Conservation (phyloP, 2,329 filamentous ascomycete species). For the Blastomyces percursus region DNA sequence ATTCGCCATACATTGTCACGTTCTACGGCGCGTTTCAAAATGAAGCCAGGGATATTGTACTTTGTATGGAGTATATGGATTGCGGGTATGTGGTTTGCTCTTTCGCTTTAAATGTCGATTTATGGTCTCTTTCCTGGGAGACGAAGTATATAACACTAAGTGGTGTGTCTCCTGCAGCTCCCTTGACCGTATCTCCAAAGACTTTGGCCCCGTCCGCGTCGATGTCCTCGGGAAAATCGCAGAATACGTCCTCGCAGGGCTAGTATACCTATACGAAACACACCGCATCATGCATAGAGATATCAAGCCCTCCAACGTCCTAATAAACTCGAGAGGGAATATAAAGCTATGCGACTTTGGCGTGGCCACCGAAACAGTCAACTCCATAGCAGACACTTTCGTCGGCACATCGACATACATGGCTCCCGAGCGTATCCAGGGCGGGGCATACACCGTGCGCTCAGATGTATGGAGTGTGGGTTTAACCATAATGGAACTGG, state of each 20-base stretch:
- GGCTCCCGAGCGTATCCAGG: conserved; percentile 96
- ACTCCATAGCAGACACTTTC: conserved; percentile 96
- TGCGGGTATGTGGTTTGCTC: conserved; percentile 60
- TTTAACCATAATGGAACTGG: conserved; percentile 88
- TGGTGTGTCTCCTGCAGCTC: conserved; percentile 46
- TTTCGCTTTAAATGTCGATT: too few species aligned
- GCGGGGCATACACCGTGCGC: conserved; percentile 93
- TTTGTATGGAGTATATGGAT: conserved; percentile 99
- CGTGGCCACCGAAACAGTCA: conserved; percentile 95
- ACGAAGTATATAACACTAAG: background rate
- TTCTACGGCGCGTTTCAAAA: conserved; percentile 98
- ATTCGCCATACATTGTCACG: conserved; percentile 91
- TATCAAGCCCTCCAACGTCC: conserved; percentile 95
- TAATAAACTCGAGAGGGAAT: conserved; percentile 84
- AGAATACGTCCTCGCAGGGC: conserved; percentile 81
- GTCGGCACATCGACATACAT: conserved; percentile 99
- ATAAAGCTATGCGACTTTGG: conserved; percentile 99
- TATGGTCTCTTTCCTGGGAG: background rate
- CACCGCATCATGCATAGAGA: conserved; percentile 99
- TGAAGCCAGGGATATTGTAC: conserved; percentile 92
- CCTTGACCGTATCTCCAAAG: conserved; percentile 83
- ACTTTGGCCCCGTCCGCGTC: conserved; percentile 88
- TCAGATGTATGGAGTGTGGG: conserved; percentile 99
- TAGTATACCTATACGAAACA: conserved; percentile 89
- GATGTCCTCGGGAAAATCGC: conserved; percentile 97